Base-by-base conservation (phyloP, 2,329 filamentous ascomycete genomes). In the Fusarium penzigii region DNA sequence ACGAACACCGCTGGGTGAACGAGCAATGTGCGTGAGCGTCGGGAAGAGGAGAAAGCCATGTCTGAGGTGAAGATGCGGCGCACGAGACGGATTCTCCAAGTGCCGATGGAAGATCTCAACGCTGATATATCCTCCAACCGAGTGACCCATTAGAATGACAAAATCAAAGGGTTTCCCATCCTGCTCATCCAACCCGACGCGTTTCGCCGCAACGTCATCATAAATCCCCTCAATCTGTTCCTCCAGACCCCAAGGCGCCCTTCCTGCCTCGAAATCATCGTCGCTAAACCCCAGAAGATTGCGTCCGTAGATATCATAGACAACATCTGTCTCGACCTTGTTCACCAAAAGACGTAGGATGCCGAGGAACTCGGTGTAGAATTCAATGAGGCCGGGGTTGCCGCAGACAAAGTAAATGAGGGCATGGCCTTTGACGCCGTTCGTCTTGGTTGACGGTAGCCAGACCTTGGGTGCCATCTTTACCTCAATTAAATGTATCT, bases 321-420 rank as follows among this genome's bases (percentile, higher is more conserved):
- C 67, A 7, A 70, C 65, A 42, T 54, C 57, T 29, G 51, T 44
- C 56, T 77, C 74, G 6, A 68, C 70, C 20, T 69, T 69, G 56
- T 80, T 73, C 12, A 90, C 72, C 12, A 83, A 70, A 1, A 70
- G 67, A 42, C 83, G 76, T 2, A 92, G 72, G 13, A 78, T 74
- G 0, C 74, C 74, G 11, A 92, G 75, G 69, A 91, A 93, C 38
- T 81, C 77, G 51, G 72, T 74, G 70, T 93, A 93, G 77, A 89
- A 93, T 50, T 80, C 82, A 46, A 92, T 81, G 16, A 91, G 76
- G 6, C 89, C 89, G 6, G 89, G 89, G 59, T 93, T 93, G 17
- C 89, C 89, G 29, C 87, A 83, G 39, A 93, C 78, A 70, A 90
- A 87, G 73, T 85, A 91, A 59, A 92, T 73, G 45, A 92, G 79